Evolutionary conservation across 1,284 basidiomycete species (phyloP).

Genomic region (Wallemia hederae): DNA sequence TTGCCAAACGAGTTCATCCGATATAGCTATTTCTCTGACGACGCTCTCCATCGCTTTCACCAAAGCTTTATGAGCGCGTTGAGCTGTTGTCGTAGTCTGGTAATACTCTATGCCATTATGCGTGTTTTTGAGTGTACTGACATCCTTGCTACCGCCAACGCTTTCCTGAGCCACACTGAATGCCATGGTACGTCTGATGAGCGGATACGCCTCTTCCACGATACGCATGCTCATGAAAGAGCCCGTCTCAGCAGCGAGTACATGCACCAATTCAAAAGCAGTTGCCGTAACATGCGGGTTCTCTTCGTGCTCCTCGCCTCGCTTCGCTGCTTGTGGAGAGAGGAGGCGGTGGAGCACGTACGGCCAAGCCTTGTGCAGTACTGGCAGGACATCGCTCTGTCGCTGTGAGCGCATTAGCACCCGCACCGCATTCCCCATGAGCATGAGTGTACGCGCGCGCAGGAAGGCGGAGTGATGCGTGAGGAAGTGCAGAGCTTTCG

Average conservation of each 20-base stretch:
- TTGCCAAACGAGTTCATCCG: conserved; percentile 45
- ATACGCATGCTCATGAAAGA: conserved; percentile 52
- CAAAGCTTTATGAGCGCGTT: conserved; percentile 36
- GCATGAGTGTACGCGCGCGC: conserved; percentile 42
- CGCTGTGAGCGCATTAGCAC: conserved; percentile 26
- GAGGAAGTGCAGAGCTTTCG: conserved; percentile 59
- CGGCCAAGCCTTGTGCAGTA: conserved; percentile 63
- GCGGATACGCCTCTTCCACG: conserved; percentile 72
- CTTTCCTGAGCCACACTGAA: background rate
- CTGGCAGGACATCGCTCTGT: conserved; percentile 41
- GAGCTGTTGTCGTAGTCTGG: background rate
- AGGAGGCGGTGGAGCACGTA: conserved; percentile 48
- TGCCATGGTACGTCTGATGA: conserved; percentile 20
- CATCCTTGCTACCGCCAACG: background rate
- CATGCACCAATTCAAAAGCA: conserved; percentile 36
- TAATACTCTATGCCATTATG: background rate
- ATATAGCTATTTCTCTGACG: conserved; percentile 29
- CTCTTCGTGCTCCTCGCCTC: conserved; percentile 18
- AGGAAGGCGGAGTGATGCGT: conserved; percentile 58
- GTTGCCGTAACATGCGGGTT: conserved; percentile 48
- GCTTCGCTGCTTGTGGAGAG: conserved; percentile 1
- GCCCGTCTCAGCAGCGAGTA: conserved; percentile 35
- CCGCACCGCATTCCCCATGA: conserved; percentile 39
- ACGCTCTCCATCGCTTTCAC: conserved; percentile 38
- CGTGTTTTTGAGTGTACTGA: conserved; percentile 27